Evolutionary conservation across 345 rosid genomes (phyloP), one percentile per base, ranked within the genome.

Genomic region (Cochlearia excelsa): DNA sequence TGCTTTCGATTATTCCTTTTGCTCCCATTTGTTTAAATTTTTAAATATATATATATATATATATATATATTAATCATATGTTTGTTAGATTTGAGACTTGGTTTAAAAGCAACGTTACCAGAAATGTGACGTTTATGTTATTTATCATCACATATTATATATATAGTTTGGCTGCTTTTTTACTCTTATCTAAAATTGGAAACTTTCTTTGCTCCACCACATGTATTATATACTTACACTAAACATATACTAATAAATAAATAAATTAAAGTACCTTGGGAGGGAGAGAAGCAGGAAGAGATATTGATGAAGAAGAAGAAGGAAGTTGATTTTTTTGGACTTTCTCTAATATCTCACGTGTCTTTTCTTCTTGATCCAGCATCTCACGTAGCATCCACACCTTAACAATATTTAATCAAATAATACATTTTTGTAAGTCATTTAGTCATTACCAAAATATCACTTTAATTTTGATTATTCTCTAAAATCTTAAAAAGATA

Each of bases 351-450:
- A 84, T 73, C 66, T 83, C 86, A 50, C 81, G 87, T 80, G 83
- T 78, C 54, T 74, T 83, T 51, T 86, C 90, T 80, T 92, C 95
- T 72, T 88, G 93, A 54, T 78, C 75, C 60, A 92, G 71, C 96
- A 86, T 78, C 59, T 86, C 83, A 51, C 80, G 78, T 62, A 92
- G 88, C 70, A 78, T 75, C 39, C 72, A 61, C 35, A 92, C 93
- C 96, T 88, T 50, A 54, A 1, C 10, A 38, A 5, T 6, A 38
- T 38, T 38, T 35, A 35, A 31, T n/a, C n/a, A n/a, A n/a, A n/a
- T n/a, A n/a, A n/a, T n/a, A n/a, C n/a, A n/a, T n/a, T n/a, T n/a
- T n/a, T n/a, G n/a, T n/a, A n/a, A n/a, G n/a, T n/a, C n/a, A n/a
- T n/a, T n/a, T n/a, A n/a, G n/a, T n/a, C n/a, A n/a, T n/a, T n/a